Conservation (phyloP, 169 alveolate species). For the Plasmodium gonderi region DNA sequence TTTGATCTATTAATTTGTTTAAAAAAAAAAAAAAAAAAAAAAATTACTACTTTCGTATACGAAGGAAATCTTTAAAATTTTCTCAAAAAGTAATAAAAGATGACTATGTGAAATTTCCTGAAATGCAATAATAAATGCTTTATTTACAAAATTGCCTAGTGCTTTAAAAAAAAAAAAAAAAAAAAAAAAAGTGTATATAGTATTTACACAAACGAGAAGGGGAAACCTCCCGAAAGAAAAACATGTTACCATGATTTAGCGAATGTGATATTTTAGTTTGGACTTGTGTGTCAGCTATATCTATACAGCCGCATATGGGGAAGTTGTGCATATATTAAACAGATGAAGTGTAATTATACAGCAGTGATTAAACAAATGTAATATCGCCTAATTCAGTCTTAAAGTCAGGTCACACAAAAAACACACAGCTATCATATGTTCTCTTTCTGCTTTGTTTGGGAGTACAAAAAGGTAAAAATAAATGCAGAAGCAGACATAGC, state of each 20-base stretch:
- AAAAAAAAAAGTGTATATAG: no score
- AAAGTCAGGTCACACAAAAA: no score
- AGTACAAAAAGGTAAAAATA: no score
- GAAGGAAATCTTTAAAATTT: neutral
- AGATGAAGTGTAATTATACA: neutral
- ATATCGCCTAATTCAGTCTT: no score
- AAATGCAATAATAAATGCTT: neutral
- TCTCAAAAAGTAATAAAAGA: neutral
- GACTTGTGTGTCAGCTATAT: no score
- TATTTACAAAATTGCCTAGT: neutral
- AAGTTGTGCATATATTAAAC: neutral
- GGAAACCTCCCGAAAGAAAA: neutral
- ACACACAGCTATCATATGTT: no score
- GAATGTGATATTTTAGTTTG: neutral
- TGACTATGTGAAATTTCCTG: neutral
- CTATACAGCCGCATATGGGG: neutral
- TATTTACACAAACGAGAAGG: neutral
- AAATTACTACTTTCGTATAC: neutral
- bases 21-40: neutral
- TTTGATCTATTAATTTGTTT: constrained; percentile 1
- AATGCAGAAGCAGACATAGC: neutral
- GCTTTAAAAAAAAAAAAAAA: neutral
- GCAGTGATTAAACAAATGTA: neutral
- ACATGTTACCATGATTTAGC: neutral
- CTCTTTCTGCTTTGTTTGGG: no score